These are phyloP conservation scores for Crepidotus variabilis DNA, from an alignment of 768 basidiomycete species.

Conservation along the genomic window DNA sequence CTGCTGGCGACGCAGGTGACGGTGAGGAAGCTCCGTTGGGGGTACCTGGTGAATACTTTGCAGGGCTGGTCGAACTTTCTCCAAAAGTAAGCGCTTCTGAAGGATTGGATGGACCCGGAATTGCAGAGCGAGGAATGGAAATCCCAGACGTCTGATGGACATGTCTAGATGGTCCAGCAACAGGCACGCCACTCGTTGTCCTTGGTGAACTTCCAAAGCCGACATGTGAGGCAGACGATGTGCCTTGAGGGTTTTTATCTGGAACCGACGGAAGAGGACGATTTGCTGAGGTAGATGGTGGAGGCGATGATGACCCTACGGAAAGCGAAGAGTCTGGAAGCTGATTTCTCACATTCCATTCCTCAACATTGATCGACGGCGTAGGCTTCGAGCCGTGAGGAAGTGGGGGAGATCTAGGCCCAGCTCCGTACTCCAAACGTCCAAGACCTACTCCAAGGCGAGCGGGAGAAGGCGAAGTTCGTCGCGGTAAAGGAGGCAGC, in stretches of 20 bases:
- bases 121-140: neutral
- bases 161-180: slow-evolving; percentile 13
- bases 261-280: neutral
- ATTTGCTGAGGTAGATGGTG: neutral
- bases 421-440: neutral
- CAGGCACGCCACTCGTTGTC: neutral
- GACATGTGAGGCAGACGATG: neutral
- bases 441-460: slow-evolving; percentile 18
- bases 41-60: neutral
- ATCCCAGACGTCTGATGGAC: slow-evolving; percentile 3
- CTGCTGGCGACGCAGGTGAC: slow-evolving; percentile 3
- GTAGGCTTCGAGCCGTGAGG: neutral
- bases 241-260: neutral
- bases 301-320: neutral
- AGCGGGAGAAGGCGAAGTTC: slow-evolving; percentile 21
- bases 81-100: neutral
- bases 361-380: neutral
- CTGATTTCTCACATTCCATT: neutral
- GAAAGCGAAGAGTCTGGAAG: neutral
- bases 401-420: neutral
- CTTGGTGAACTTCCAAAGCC: too few species aligned
- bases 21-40: neutral
- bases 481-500: slow-evolving; percentile 19
- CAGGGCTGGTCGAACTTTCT: neutral
- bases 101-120: neutral